Conservation (phyloP, 192 early-diverging fungal species). For the Backusella australiensis region DNA sequence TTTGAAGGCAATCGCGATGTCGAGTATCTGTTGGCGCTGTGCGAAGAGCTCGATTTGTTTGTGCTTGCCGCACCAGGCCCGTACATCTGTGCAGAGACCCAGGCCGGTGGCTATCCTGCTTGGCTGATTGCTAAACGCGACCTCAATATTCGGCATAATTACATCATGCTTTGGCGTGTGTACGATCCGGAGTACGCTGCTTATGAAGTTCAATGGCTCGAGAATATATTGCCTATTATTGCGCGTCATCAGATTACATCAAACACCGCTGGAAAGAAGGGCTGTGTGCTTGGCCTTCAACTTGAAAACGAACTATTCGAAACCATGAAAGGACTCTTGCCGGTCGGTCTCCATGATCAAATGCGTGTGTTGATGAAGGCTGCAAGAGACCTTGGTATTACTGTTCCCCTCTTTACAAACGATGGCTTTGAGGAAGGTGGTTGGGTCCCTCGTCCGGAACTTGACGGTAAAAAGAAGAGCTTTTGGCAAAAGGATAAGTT, state of each 20-base stretch:
- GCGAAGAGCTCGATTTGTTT: slow-evolving; percentile 69
- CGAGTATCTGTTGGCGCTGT: slow-evolving; percentile 66
- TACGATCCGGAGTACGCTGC: slow-evolving; percentile 70
- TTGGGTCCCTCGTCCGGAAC: slow-evolving; percentile 43
- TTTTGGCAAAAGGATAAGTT: slow-evolving; percentile 47
- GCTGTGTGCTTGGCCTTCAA: slow-evolving; percentile 78
- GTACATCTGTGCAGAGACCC: slow-evolving; percentile 81
- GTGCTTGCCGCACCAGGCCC: slow-evolving; percentile 83
- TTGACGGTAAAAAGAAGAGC: slow-evolving; percentile 9
- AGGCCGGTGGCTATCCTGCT: slow-evolving; percentile 70
- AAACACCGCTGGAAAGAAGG: slow-evolving; percentile 43
- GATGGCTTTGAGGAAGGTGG: slow-evolving; percentile 72
- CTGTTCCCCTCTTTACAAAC: slow-evolving; percentile 85
- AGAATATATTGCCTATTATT: slow-evolving; percentile 72
- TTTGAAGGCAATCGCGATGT: slow-evolving; percentile 77
- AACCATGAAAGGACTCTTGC: slow-evolving; percentile 53
- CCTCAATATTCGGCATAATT: slow-evolving; percentile 71
- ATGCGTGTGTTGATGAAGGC: slow-evolving; percentile 74
- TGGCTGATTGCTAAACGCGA: slow-evolving; percentile 78
- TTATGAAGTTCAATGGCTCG: slow-evolving; percentile 74
- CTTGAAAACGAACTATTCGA: slow-evolving; percentile 82
- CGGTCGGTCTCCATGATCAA: slow-evolving; percentile 77
- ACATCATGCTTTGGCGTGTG: slow-evolving; percentile 58
- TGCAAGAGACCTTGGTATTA: slow-evolving; percentile 72
- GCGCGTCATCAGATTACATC: slow-evolving; percentile 76